These are phyloP conservation scores for Nicotiana noctiflora DNA, from an alignment of 257 asterid genomes.

Conservation along the genomic window DNA sequence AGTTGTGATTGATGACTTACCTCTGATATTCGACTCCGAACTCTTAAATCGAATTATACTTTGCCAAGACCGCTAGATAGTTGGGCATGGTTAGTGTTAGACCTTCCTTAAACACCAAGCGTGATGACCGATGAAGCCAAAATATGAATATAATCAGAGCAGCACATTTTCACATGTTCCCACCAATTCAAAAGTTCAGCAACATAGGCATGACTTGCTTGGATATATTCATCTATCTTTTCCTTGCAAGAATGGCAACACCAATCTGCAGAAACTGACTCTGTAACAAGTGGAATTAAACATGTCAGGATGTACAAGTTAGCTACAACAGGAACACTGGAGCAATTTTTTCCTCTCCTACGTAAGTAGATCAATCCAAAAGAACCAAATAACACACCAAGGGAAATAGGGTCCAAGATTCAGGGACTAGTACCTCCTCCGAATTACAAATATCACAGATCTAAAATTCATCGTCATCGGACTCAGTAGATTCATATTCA, in stretches of 20 bases:
- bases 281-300: slow-evolving; percentile 74
- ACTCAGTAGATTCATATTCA: slow-evolving; percentile 45
- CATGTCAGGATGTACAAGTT: slow-evolving; percentile 75
- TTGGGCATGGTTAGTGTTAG: neutral
- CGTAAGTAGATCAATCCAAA: slow-evolving; percentile 6
- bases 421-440: slow-evolving; percentile 54
- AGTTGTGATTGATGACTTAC: too few species aligned
- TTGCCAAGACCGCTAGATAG: too few species aligned
- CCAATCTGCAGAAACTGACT: slow-evolving; percentile 66
- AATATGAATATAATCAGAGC: neutral
- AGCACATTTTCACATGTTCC: slow-evolving; percentile 1
- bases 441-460: neutral
- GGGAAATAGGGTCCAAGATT: neutral
- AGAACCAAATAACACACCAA: slow-evolving; percentile 3
- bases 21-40: too few species aligned
- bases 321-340: slow-evolving; percentile 87
- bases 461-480: slow-evolving; percentile 19
- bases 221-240: slow-evolving; percentile 85
- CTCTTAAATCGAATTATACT: too few species aligned
- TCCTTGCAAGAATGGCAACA: slow-evolving; percentile 87
- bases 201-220: slow-evolving; percentile 62
- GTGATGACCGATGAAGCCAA: neutral
- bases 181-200: slow-evolving; percentile 72
- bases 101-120: neutral
- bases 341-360: slow-evolving; percentile 93